Conservation (phyloP, 139 green algal species). For the Micractinium conductrix region DNA sequence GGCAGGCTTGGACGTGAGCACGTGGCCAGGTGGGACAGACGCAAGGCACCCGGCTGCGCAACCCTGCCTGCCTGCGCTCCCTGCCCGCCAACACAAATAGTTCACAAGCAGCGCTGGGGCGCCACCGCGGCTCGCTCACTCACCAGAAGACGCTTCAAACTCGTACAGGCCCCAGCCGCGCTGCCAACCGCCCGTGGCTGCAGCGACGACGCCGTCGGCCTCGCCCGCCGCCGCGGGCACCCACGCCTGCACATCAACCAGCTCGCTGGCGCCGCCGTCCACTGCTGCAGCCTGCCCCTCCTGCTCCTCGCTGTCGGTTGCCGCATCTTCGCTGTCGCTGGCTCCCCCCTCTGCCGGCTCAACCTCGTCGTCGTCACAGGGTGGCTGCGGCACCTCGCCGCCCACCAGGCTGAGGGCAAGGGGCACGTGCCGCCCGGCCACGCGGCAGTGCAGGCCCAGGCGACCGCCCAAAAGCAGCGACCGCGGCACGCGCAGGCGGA, state of each 20-base stretch:
- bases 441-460: constrained; percentile 12
- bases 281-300: neutral
- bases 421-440: neutral
- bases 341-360: neutral
- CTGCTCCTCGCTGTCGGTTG: neutral
- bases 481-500: constrained; percentile 16
- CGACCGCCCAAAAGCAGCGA: neutral
- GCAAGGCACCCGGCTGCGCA: too few species aligned
- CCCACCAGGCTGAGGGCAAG: neutral
- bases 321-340: neutral
- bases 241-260: neutral
- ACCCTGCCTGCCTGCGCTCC: too few species aligned
- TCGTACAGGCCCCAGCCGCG: constrained; percentile 24
- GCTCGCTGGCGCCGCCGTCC: neutral
- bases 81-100: too few species aligned
- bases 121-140: too few species aligned
- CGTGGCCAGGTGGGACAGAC: too few species aligned
- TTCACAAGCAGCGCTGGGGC: too few species aligned
- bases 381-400: neutral
- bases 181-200: neutral
- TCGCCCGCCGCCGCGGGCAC: neutral
- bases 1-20: neutral
- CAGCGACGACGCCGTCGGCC: neutral
- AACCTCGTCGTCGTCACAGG: neutral
- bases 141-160: constrained; percentile 5